Evolutionary conservation across 208 protist genomes (phyloP).

Genomic region (Vickermania ingenoplastis): DNA sequence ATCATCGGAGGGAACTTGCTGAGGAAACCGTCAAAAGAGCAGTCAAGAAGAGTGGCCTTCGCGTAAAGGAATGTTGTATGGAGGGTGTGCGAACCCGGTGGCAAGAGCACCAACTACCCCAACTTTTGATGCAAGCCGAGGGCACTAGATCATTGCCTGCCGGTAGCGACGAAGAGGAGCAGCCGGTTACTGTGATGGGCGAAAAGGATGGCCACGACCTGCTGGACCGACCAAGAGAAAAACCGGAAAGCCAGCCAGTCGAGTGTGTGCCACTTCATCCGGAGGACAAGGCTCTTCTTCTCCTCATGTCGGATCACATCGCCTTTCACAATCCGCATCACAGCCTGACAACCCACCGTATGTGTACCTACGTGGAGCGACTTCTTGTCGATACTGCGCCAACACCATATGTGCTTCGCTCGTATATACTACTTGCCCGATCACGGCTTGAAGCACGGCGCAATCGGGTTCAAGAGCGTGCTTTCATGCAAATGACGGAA

Average conservation of each 20-base stretch:
- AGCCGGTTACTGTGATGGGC: conserved; percentile 41
- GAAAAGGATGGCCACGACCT: conserved; percentile 82
- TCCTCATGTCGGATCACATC: conserved; percentile 80
- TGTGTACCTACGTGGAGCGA: conserved; percentile 84
- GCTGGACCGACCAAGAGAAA: conserved; percentile 62
- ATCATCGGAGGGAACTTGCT: conserved; percentile 73
- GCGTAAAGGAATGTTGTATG: conserved; percentile 66
- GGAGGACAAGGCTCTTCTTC: conserved; percentile 78
- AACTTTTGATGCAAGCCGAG: conserved; percentile 70
- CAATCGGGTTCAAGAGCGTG: conserved; percentile 73
- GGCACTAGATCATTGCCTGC: conserved; percentile 25
- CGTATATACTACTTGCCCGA: conserved; percentile 64
- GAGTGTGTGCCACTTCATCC: conserved; percentile 53
- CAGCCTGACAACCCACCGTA: conserved; percentile 83
- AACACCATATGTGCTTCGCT: conserved; percentile 68
- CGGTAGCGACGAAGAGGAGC: conserved; percentile 17
- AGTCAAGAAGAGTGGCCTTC: conserved; percentile 42
- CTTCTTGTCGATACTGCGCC: conserved; percentile 64
- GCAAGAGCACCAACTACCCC: conserved; percentile 80
- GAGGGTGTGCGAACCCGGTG: conserved; percentile 86
- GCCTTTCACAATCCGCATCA: conserved; percentile 82
- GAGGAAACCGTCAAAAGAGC: conserved; percentile 56
- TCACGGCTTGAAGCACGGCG: conserved; percentile 62
- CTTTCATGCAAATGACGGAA: conserved; percentile 86
- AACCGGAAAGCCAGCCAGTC: conserved; percentile 22